Conservation (phyloP, 306 rosid species). For the Vicia faba region DNA sequence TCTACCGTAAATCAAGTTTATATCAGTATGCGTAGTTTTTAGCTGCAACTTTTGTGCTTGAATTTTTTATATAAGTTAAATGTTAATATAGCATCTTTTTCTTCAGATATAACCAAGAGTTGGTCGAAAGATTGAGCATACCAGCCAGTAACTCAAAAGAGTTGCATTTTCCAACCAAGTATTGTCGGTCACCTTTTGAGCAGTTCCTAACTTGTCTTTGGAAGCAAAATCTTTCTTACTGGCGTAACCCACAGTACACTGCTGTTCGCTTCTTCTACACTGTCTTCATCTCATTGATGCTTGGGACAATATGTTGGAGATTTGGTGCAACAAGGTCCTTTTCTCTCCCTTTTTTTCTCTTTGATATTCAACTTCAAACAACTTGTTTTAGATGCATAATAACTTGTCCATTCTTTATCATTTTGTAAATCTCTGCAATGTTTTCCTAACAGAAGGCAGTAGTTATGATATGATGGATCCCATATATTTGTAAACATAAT, state of each 20-base stretch:
- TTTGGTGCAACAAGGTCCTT: conserved; percentile 82
- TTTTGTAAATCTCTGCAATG: conserved; percentile 17
- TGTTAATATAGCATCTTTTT: conserved; percentile 39
- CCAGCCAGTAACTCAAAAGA: conserved; percentile 70
- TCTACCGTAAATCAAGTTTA: conserved; percentile 76
- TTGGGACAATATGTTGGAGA: conserved; percentile 96
- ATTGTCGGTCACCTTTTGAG: conserved; percentile 70
- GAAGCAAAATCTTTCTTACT: conserved; percentile 96
- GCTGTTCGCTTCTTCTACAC: conserved; percentile 97
- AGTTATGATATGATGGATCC: conserved; percentile 11
- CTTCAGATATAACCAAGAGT: conserved; percentile 65
- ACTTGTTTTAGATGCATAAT: conserved; percentile 14
- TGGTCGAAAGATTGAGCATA: conserved; percentile 81
- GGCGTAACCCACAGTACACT: conserved; percentile 96
- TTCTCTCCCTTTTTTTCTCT: conserved; percentile 16
- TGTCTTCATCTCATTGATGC: conserved; percentile 86
- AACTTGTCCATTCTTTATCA: conserved; percentile 4
- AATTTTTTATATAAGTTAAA: conserved; percentile 37
- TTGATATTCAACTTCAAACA: conserved; percentile 27
- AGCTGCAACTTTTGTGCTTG: conserved; percentile 11
- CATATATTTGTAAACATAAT: neutral
- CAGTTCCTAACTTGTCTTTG: conserved; percentile 93
- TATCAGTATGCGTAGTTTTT: conserved; percentile 64
- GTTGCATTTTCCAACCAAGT: conserved; percentile 78
- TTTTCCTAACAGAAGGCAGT: conserved; percentile 20